Percentiles rank a stretch among this genome's conserved stretches.
These are phyloP conservation scores for Aspergillus fischeri DNA, from an alignment of 2,329 filamentous ascomycete genomes.

Conservation along the genomic window DNA sequence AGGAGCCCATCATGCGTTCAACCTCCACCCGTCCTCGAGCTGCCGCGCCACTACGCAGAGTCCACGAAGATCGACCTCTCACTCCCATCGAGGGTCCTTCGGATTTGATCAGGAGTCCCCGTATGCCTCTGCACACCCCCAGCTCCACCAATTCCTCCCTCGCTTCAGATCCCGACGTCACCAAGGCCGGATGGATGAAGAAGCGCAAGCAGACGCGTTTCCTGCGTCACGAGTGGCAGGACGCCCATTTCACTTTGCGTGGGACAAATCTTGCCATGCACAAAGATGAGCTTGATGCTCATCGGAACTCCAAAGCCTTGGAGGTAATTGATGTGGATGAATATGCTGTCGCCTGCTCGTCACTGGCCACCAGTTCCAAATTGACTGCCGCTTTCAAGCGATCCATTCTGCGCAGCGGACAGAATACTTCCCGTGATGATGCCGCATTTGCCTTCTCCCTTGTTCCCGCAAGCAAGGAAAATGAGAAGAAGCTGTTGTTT, in stretches of 20 bases:
- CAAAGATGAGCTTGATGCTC: constrained; percentile 19
- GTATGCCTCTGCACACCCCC: no score
- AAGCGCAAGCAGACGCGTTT: constrained; percentile 59
- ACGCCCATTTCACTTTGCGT: constrained; percentile 80
- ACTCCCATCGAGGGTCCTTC: no score
- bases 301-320: constrained; percentile 43
- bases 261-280: constrained; percentile 58
- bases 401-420: constrained; percentile 44
- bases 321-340: constrained; percentile 72
- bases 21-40: no score
- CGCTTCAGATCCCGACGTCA: not conserved
- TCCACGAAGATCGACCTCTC: no score
- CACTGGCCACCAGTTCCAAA: constrained; percentile 70
- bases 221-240: constrained; percentile 88
- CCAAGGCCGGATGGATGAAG: constrained; percentile 60
- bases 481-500: constrained; percentile 35
- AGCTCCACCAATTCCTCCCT: no score
- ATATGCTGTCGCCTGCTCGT: constrained; percentile 58
- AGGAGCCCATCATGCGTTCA: no score
- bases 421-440: constrained; percentile 16
- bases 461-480: constrained; percentile 40
- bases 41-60: no score
- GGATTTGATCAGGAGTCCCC: no score
- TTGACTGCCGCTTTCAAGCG: constrained; percentile 78
- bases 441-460: constrained; percentile 41